phyloP scores from a whole-genome alignment of 805 yeast species.

The Scheffersomyces stipitis region DNA sequence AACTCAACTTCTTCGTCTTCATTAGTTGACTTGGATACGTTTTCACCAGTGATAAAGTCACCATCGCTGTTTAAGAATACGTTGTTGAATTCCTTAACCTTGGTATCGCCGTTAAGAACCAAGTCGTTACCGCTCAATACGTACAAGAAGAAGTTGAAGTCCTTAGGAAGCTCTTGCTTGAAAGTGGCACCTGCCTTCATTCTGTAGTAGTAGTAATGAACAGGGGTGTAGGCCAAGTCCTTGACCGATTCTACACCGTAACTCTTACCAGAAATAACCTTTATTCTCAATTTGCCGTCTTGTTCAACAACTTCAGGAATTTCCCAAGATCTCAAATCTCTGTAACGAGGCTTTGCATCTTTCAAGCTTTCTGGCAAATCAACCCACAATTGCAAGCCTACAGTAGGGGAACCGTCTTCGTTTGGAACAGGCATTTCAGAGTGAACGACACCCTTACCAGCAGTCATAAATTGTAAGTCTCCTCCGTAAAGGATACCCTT shows the following conservation, averaged over 20 bases:
- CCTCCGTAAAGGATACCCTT: conserved; percentile 75
- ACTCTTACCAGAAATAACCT: conserved; percentile 75
- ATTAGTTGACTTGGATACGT: conserved; percentile 37
- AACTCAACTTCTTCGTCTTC: conserved; percentile 53
- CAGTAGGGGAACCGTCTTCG: conserved; percentile 43
- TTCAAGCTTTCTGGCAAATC: conserved; percentile 70
- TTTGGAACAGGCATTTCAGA: conserved; percentile 77
- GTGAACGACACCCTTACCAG: conserved; percentile 85
- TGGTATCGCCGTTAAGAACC: conserved; percentile 43
- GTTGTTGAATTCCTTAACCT: conserved; percentile 46
- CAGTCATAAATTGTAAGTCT: conserved; percentile 92
- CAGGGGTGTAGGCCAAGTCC: conserved; percentile 81
- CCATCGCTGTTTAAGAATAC: conserved; percentile 74
- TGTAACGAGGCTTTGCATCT: conserved; percentile 67
- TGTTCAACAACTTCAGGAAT: conserved; percentile 68
- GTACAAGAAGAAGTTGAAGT: conserved; percentile 71
- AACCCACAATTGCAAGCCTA: conserved; percentile 87
- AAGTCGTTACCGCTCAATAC: conserved; percentile 59
- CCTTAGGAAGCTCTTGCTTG: conserved; percentile 55
- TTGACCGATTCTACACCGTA: conserved; percentile 73
- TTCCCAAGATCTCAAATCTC: conserved; percentile 69
- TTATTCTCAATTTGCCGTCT: conserved; percentile 60
- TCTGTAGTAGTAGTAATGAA: conserved; percentile 66
- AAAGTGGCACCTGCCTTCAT: conserved; percentile 66
- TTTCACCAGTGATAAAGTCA: conserved; percentile 46